Conservation (phyloP, 2,329 filamentous ascomycete genomes). For the Daldinia sp. region DNA sequence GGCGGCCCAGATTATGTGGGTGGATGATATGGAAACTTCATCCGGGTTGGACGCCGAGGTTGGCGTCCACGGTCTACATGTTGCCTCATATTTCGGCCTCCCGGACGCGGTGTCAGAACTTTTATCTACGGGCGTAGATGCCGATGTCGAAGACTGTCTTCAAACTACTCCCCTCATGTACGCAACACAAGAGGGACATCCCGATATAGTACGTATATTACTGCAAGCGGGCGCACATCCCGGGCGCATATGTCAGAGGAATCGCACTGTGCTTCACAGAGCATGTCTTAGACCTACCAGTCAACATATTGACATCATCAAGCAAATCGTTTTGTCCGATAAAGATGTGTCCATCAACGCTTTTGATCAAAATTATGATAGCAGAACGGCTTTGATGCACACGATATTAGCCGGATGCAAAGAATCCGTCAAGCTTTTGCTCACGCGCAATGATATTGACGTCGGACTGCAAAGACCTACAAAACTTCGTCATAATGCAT, state of each 20-base stretch:
- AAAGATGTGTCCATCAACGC: not conserved
- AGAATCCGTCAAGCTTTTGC: constrained; percentile 8
- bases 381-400: not conserved
- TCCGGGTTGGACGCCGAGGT: constrained; percentile 5
- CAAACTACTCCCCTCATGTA: constrained; percentile 11
- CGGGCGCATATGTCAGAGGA: not conserved
- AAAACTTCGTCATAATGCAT: not conserved
- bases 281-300: not conserved
- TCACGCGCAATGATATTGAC: constrained; percentile 9
- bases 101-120: not conserved
- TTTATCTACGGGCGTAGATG: constrained; percentile 5
- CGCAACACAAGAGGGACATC: not conserved
- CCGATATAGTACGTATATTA: not conserved
- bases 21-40: constrained; percentile 9
- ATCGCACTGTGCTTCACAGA: not conserved
- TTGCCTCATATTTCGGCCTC: constrained; percentile 9
- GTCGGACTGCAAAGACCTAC: not conserved
- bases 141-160: constrained; percentile 5
- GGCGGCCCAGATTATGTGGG: not conserved
- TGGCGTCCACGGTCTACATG: constrained; percentile 7
- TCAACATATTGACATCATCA: not conserved
- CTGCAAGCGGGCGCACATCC: not conserved
- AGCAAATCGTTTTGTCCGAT: not conserved
- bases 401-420: not conserved
- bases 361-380: not conserved